A percentile compares a stretch with the other conserved stretches of the same genome.
These are phyloP conservation scores for Fomitopsis betulina DNA, from an alignment of 1,284 basidiomycete species.

Conservation along the genomic window DNA sequence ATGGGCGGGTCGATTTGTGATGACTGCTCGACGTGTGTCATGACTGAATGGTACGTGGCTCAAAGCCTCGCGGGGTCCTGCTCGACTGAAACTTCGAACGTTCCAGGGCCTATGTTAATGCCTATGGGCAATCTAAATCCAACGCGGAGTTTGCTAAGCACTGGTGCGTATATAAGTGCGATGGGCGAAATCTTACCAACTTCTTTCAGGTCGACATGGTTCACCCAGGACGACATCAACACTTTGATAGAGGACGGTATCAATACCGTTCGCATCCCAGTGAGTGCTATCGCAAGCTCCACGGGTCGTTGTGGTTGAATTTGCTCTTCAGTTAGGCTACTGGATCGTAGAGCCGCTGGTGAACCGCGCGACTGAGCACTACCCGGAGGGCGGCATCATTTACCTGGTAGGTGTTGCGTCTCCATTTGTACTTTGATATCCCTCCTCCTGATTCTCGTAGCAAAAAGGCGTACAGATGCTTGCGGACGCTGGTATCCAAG, in stretches of 20 bases:
- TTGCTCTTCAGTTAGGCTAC: slow-evolving; percentile 56
- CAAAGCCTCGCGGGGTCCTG: not conserved
- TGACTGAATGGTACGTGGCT: slow-evolving; percentile 49
- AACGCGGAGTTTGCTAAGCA: slow-evolving; percentile 58
- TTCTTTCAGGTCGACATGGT: slow-evolving; percentile 54
- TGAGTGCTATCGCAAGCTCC: slow-evolving; percentile 27
- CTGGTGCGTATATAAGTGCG: slow-evolving; percentile 39
- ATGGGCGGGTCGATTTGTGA: slow-evolving; percentile 61
- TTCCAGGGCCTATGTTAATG: slow-evolving; percentile 50
- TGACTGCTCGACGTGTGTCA: slow-evolving; percentile 53
- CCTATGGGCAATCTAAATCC: slow-evolving; percentile 51
- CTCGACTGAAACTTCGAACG: not conserved
- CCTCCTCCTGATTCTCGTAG: slow-evolving; percentile 29
- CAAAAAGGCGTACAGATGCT: slow-evolving; percentile 57
- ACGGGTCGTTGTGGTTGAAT: not conserved
- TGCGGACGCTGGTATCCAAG: slow-evolving; percentile 55
- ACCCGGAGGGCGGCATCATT: slow-evolving; percentile 61
- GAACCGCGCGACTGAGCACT: slow-evolving; percentile 54
- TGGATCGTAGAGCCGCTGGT: slow-evolving; percentile 78
- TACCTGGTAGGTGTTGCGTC: slow-evolving; percentile 45
- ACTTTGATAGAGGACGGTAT: slow-evolving; percentile 49
- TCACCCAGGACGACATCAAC: slow-evolving; percentile 58
- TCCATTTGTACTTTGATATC: not conserved
- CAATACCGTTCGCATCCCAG: slow-evolving; percentile 74
- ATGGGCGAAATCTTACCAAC: not conserved